Evolutionary conservation across 2,329 filamentous ascomycete species (phyloP).

Genomic region (Phaeoacremonium minimum): DNA sequence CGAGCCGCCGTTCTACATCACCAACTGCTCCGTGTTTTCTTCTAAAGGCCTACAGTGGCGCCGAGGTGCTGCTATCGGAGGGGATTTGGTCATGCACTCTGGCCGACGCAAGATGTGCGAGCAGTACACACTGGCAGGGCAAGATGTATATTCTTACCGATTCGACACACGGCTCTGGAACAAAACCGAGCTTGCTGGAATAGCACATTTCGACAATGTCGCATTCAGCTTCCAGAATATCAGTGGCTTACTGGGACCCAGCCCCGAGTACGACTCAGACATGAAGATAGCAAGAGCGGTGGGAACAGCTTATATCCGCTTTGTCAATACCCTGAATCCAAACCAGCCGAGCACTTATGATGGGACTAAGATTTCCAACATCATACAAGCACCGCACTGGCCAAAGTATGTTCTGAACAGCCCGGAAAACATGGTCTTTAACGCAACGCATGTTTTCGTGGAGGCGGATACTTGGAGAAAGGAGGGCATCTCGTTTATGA

Average conservation of each 20-base stretch:
- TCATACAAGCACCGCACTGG: constrained; percentile 30
- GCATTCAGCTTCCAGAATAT: constrained; percentile 49
- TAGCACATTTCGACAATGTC: constrained; percentile 44
- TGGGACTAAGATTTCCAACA: constrained; percentile 13
- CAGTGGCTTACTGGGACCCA: constrained; percentile 37
- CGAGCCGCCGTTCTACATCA: constrained; percentile 36
- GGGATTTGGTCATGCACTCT: constrained; percentile 43
- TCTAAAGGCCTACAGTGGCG: constrained; percentile 35
- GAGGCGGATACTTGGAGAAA: constrained; percentile 43
- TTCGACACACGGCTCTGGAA: constrained; percentile 43
- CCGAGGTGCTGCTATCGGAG: constrained; percentile 37
- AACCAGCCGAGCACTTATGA: constrained; percentile 21
- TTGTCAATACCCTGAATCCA: constrained; percentile 36
- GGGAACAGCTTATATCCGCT: constrained; percentile 35
- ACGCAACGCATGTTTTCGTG: constrained; percentile 34
- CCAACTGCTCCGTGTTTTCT: constrained; percentile 23
- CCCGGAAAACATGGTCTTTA: constrained; percentile 40
- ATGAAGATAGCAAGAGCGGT: constrained; percentile 26
- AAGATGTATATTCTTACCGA: constrained; percentile 40
- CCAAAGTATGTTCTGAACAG: constrained; percentile 28
- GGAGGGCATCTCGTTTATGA: constrained; percentile 39
- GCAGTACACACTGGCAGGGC: constrained; percentile 25
- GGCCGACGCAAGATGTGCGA: constrained; percentile 39
- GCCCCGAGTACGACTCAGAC: constrained; percentile 35
- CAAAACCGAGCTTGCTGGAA: constrained; percentile 30